A percentile compares a stretch with the other conserved stretches of the same genome.
Conservation (phyloP, 2,329 filamentous ascomycete species). For the Capronia coronata region DNA sequence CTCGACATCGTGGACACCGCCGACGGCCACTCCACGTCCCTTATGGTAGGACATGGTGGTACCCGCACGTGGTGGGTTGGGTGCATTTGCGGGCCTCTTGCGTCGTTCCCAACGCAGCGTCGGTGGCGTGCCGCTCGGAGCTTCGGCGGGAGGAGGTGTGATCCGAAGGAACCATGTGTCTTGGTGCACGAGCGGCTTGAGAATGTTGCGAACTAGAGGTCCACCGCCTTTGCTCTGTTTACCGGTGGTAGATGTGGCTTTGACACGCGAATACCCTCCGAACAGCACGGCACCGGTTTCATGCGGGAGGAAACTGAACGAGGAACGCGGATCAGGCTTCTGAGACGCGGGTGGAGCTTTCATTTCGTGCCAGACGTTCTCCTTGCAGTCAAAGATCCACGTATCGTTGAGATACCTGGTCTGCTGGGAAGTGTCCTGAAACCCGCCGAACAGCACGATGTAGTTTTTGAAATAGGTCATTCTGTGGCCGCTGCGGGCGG, state of each 20-base stretch:
- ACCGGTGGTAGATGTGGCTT: conserved; percentile 52
- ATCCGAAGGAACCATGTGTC: conserved; percentile 92
- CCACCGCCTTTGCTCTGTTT: conserved; percentile 59
- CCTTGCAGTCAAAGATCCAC: conserved; percentile 90
- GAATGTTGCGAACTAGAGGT: conserved; percentile 54
- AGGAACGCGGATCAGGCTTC: conserved; percentile 84
- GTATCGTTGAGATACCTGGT: conserved; percentile 90
- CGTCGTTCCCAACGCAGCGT: conserved; percentile 83
- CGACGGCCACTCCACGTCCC: conserved; percentile 85
- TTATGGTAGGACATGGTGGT: conserved; percentile 93
- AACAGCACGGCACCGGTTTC: conserved; percentile 85
- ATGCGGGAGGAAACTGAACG: conserved; percentile 85
- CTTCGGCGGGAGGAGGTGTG: conserved; percentile 62
- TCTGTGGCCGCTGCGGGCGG: conserved; percentile 81
- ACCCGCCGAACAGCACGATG: conserved; percentile 90
- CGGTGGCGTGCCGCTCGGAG: conserved; percentile 59
- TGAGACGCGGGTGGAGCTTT: conserved; percentile 68
- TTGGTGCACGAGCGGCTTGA: conserved; percentile 85
- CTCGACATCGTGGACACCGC: conserved; percentile 89
- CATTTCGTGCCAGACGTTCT: conserved; percentile 77
- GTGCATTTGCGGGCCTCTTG: conserved; percentile 85
- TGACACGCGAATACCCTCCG: conserved; percentile 89
- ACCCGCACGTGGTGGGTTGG: conserved; percentile 75
- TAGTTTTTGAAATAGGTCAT: conserved; percentile 98
- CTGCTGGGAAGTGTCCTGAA: conserved; percentile 92